phyloP scores from a whole-genome alignment of 352 stramenopile species.

The Globisporangium takayamanum region DNA sequence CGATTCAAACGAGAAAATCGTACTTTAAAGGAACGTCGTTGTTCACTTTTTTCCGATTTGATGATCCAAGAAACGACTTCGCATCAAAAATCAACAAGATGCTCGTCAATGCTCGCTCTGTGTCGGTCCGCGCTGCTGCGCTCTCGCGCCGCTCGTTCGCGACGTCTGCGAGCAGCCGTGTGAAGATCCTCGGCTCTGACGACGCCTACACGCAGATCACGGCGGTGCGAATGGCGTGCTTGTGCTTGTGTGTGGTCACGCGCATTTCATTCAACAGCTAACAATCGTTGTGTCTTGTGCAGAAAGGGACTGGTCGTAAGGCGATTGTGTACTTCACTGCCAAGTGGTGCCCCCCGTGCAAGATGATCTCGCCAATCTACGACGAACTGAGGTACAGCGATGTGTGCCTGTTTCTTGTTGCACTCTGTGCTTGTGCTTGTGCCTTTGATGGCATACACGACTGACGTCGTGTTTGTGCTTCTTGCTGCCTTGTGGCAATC shows the following conservation, averaged over 20 bases:
- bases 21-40: too few species aligned
- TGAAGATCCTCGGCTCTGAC: conserved; percentile 71
- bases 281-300: background rate
- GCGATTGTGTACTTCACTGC: conserved; percentile 88
- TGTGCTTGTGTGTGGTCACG: background rate
- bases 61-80: too few species aligned
- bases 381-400: conserved; percentile 63
- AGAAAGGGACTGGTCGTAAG: conserved; percentile 62
- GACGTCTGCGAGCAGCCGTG: conserved; percentile 42
- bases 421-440: too few species aligned
- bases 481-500: background rate
- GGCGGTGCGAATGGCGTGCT: conserved; percentile 28
- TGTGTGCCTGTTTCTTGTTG: too few species aligned
- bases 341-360: conserved; percentile 89
- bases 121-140: conserved; percentile 20
- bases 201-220: conserved; percentile 67
- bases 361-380: conserved; percentile 87
- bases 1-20: too few species aligned
- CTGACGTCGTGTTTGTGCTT: background rate
- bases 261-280: background rate
- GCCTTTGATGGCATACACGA: background rate
- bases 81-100: conserved; percentile 13
- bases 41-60: too few species aligned
- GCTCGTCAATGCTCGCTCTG: conserved; percentile 27
- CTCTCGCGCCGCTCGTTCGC: conserved; percentile 24